Conservation (phyloP, 257 asterid genomes). For the Thymus mandschuricus region DNA sequence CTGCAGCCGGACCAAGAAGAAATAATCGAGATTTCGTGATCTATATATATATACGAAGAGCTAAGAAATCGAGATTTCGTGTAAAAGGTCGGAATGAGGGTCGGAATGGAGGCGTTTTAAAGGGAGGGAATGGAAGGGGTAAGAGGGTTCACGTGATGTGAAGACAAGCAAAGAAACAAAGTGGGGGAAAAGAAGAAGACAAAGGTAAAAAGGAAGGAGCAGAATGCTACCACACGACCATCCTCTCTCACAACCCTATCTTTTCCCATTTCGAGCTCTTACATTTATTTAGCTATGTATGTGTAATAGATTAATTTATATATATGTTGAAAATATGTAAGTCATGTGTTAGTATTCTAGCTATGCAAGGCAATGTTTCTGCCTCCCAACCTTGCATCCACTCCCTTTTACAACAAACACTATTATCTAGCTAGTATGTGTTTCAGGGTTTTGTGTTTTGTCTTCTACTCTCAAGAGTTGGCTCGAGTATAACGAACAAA, state of each 20-base stretch:
- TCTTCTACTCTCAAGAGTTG: too few relatives aligned
- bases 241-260: slow-evolving; percentile 74
- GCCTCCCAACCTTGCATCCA: too few relatives aligned
- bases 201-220: slow-evolving; percentile 53
- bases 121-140: slow-evolving; percentile 25
- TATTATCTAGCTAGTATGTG: too few relatives aligned
- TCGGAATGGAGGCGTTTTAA: slow-evolving; percentile 36
- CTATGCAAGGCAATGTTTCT: too few relatives aligned
- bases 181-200: slow-evolving; percentile 31
- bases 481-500: too few relatives aligned
- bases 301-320: too few relatives aligned
- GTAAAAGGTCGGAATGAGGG: slow-evolving; percentile 37
- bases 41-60: neutral
- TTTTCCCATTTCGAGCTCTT: slow-evolving; percentile 31
- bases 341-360: too few relatives aligned
- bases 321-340: too few relatives aligned
- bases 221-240: slow-evolving; percentile 93
- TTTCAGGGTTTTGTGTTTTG: too few relatives aligned
- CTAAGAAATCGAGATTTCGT: neutral
- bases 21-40: neutral
- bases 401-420: too few relatives aligned
- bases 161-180: slow-evolving; percentile 49
- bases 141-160: slow-evolving; percentile 63
- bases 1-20: too few relatives aligned
- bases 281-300: neutral